phyloP scores from a whole-genome alignment of 139 green algal genomes.

The Spirogloea muscicola region DNA sequence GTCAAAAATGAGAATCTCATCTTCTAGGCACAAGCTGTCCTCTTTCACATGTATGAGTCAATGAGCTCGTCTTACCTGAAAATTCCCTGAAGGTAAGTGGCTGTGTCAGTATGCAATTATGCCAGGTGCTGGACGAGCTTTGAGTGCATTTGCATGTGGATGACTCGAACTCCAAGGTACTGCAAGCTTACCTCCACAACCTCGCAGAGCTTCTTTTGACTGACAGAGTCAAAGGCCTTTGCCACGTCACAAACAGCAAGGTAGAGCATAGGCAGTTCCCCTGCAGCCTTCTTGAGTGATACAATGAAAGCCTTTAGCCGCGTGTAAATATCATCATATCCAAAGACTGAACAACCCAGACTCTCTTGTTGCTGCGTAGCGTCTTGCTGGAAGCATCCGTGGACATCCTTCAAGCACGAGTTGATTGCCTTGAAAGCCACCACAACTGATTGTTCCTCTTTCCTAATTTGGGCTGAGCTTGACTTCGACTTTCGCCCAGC shows the following conservation, averaged over 20 bases:
- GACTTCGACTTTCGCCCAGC: no score
- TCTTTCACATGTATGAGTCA: no score
- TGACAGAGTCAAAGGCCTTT: slow-evolving; percentile 75
- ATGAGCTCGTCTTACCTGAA: no score
- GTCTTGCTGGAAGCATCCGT: slow-evolving; percentile 69
- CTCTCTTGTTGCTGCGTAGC: slow-evolving; percentile 34
- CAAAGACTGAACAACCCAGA: slow-evolving; percentile 69
- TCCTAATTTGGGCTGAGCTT: no score
- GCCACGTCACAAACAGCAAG: slow-evolving; percentile 70
- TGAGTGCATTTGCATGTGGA: no score
- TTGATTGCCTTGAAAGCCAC: slow-evolving; percentile 76
- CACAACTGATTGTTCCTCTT: background rate
- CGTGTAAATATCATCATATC: slow-evolving; percentile 67
- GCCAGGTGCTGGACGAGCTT: no score
- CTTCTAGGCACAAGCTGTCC: no score
- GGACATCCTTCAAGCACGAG: slow-evolving; percentile 56
- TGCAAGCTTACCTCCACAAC: slow-evolving; percentile 14
- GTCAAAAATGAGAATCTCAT: no score
- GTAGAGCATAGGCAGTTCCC: slow-evolving; percentile 49
- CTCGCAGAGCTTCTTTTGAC: slow-evolving; percentile 17
- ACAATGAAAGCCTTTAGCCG: slow-evolving; percentile 58
- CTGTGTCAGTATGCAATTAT: no score
- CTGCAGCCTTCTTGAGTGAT: slow-evolving; percentile 13
- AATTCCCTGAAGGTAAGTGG: no score
- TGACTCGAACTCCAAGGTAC: no score